phyloP scores from a whole-genome alignment of 495 filamentous ascomycete species.

The Xylaria scruposa region DNA sequence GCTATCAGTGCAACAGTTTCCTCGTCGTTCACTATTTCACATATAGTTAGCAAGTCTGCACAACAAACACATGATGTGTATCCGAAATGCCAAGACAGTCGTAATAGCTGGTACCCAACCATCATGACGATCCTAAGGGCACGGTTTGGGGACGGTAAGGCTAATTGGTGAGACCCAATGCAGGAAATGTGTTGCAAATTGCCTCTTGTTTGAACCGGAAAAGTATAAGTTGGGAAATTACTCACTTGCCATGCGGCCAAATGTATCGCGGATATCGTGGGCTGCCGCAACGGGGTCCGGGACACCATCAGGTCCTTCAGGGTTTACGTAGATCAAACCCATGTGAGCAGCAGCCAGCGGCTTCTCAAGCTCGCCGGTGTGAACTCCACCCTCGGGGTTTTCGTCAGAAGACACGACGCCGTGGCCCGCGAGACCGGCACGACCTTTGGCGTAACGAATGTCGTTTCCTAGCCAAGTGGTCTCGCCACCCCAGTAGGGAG shows the following conservation, averaged over 20 bases:
- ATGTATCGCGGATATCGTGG: constrained; percentile 72
- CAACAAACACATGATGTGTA: not conserved
- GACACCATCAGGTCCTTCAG: constrained; percentile 73
- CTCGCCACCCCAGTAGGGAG: constrained; percentile 77
- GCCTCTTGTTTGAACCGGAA: not conserved
- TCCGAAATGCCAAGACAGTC: not conserved
- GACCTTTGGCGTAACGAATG: constrained; percentile 63
- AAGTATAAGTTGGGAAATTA: not conserved
- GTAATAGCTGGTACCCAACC: not conserved
- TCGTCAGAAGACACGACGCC: constrained; percentile 58
- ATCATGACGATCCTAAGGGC: not conserved
- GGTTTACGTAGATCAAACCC: constrained; percentile 81
- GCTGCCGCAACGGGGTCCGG: constrained; percentile 72
- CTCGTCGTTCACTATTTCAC: constrained; percentile 65
- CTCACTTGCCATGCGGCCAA: constrained; percentile 70
- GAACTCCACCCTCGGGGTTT: constrained; percentile 55
- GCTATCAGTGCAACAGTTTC: constrained; percentile 77
- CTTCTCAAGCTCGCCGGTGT: constrained; percentile 65
- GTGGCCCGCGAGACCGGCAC: constrained; percentile 47
- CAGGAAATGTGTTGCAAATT: not conserved
- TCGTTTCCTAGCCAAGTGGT: constrained; percentile 74
- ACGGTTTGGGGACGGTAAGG: not conserved
- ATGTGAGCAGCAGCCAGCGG: constrained; percentile 71
- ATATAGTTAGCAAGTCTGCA: not conserved
- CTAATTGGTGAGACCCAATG: not conserved